A percentile compares a stretch with the other conserved stretches of the same genome.
Evolutionary conservation across 371 early-diverging fungal genomes (phyloP).

Genomic region (Vairimorpha apis): DNA sequence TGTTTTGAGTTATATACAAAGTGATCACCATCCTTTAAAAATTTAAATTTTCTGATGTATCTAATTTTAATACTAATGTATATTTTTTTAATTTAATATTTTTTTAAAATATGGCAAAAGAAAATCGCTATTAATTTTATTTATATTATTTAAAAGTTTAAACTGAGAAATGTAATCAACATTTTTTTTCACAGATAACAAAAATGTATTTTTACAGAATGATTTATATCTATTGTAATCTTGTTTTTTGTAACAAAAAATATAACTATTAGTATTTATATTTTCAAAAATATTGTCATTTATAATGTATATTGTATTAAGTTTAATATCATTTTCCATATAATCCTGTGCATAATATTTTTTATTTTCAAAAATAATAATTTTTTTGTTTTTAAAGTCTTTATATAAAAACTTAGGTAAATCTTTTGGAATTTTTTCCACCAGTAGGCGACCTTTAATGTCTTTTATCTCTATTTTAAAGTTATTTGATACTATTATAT

Average conservation of each 20-base stretch:
- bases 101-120: neutral
- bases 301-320: slow-evolving; percentile 26
- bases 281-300: neutral
- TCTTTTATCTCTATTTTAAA: slow-evolving; percentile 37
- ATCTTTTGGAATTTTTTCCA: slow-evolving; percentile 46
- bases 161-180: slow-evolving; percentile 32
- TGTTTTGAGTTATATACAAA: slow-evolving; percentile 11
- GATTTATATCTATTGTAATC: neutral
- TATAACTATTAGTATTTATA: no score
- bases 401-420: slow-evolving; percentile 45
- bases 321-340: slow-evolving; percentile 36
- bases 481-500: neutral
- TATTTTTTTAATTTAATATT: neutral
- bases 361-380: slow-evolving; percentile 14
- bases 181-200: neutral
- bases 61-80: no score
- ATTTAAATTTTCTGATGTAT: neutral
- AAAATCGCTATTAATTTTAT: slow-evolving; percentile 13
- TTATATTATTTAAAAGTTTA: slow-evolving; percentile 1
- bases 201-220: slow-evolving; percentile 1
- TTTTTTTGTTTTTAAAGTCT: slow-evolving; percentile 17
- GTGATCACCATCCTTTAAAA: slow-evolving; percentile 64
- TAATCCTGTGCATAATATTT: slow-evolving; percentile 41
- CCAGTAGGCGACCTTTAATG: slow-evolving; percentile 39
- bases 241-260: neutral